phyloP scores from a whole-genome alignment of 2,329 filamentous ascomycete species.

The Dothistroma pini region DNA sequence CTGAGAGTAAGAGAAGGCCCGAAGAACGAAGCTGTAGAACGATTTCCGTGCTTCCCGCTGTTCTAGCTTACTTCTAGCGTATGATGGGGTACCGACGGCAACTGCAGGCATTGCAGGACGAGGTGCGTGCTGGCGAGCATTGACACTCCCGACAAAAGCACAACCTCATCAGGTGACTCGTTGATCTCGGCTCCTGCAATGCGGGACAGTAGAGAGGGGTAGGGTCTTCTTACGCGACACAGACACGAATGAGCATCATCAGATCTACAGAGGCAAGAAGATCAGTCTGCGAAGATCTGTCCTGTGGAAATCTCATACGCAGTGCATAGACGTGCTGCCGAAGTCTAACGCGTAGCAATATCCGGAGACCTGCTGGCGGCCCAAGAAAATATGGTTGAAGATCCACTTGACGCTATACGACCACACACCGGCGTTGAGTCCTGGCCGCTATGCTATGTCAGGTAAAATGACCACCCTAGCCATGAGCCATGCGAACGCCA shows the following conservation, averaged over 20 bases:
- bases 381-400: background rate
- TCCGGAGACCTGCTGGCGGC: background rate
- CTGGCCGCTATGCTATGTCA: background rate
- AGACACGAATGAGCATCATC: background rate
- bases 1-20: constrained; percentile 1
- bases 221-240: background rate
- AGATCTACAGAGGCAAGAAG: background rate
- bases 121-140: background rate
- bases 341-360: background rate
- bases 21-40: background rate
- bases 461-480: background rate
- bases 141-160: background rate
- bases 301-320: background rate
- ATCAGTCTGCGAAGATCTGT: background rate
- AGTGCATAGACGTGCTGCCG: background rate
- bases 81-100: background rate
- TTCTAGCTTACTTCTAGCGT: constrained; percentile 1
- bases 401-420: constrained; percentile 1
- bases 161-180: background rate
- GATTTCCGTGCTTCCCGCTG: background rate
- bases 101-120: background rate
- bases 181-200: background rate
- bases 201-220: background rate
- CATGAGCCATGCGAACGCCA: constrained; percentile 4
- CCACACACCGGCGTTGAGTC: background rate